Evolutionary conservation across 441 rosid species (phyloP).

Genomic region (Populus hybrid): DNA sequence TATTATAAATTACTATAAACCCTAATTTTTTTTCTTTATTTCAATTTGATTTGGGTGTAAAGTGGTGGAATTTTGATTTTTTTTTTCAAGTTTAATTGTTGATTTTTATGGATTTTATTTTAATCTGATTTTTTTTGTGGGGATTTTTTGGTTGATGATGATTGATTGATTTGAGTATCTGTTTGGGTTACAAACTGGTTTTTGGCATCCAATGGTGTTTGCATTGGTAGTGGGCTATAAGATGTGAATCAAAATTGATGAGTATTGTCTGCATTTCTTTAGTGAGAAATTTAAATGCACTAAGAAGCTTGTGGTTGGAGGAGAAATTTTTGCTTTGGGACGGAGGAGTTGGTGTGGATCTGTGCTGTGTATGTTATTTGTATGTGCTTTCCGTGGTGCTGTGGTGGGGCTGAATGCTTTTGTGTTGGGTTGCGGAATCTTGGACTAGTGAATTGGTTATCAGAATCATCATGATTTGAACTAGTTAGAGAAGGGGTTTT

Average conservation of each 20-base stretch:
- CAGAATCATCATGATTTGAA: background rate
- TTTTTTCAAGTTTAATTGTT: background rate
- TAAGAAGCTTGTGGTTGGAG: background rate
- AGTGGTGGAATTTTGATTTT: background rate
- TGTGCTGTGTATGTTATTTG: background rate
- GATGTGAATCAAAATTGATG: background rate
- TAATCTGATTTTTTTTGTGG: background rate
- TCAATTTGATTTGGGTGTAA: background rate
- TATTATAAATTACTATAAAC: background rate
- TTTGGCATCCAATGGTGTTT: background rate
- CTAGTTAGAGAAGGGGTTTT: constrained; percentile 1
- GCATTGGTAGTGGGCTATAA: background rate
- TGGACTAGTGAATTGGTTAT: background rate
- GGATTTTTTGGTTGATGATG: background rate
- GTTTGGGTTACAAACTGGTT: background rate
- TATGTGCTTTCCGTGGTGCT: background rate
- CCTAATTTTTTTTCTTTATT: constrained; percentile 2
- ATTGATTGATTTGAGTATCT: background rate
- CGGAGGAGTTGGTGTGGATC: background rate
- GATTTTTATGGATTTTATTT: background rate
- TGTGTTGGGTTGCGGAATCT: background rate
- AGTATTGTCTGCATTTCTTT: background rate
- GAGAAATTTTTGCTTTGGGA: background rate
- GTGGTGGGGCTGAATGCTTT: background rate
- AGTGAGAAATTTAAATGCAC: background rate